Percentiles rank a stretch among this genome's conserved stretches.
Evolutionary conservation across 768 basidiomycete genomes (phyloP).

Genomic region (Leccinum obscurum): DNA sequence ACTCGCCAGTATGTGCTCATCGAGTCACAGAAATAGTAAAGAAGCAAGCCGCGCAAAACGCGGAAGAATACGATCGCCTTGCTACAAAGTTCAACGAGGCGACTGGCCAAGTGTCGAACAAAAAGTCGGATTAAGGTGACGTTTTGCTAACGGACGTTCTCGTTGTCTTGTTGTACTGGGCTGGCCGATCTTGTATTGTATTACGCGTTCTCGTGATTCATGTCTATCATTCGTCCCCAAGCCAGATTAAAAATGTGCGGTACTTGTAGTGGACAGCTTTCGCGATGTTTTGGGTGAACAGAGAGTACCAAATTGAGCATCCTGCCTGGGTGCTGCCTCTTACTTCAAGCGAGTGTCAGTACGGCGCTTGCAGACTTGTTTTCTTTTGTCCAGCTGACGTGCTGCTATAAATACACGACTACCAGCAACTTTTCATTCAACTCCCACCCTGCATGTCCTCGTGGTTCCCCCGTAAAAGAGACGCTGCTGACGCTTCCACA

Average conservation of each 20-base stretch:
- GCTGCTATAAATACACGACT: not conserved
- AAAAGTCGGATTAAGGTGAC: constrained; percentile 58
- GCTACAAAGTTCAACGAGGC: constrained; percentile 74
- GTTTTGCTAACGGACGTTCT: not conserved
- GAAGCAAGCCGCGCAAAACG: constrained; percentile 79
- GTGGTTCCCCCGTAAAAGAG: constrained; percentile 12
- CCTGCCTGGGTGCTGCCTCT: not conserved
- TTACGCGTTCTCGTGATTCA: not conserved
- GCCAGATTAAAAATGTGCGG: not conserved
- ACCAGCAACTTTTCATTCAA: not conserved
- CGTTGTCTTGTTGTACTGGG: not conserved
- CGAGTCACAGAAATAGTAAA: constrained; percentile 63
- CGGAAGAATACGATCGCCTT: constrained; percentile 78
- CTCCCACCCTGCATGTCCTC: constrained; percentile 7
- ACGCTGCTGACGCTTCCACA: not conserved
- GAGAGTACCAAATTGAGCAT: too few relatives aligned
- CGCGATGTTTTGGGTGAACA: too few relatives aligned
- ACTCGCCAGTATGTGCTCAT: not conserved
- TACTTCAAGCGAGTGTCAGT: not conserved
- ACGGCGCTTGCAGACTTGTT: constrained; percentile 3
- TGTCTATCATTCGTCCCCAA: not conserved
- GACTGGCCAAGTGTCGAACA: constrained; percentile 59
- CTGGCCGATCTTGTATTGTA: not conserved
- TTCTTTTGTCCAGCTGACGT: not conserved
- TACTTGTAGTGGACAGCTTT: too few relatives aligned